Evolutionary conservation across 2,329 filamentous ascomycete species (phyloP).

Genomic region (Colletotrichum phormii): DNA sequence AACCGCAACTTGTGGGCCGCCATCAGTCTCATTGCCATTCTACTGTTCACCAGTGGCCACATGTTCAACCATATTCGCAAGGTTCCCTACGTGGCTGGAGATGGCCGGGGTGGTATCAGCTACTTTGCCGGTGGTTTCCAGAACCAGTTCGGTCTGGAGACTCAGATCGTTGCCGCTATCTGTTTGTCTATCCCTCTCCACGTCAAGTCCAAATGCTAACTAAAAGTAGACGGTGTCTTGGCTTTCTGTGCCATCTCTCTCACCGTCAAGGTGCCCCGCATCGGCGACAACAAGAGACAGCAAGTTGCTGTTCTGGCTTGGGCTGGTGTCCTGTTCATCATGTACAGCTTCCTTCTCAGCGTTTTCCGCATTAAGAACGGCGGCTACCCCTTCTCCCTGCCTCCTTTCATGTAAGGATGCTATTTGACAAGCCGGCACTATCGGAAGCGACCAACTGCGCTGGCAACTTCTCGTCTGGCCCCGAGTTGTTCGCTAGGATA

Average conservation of each 20-base stretch:
- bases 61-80: slow-evolving; percentile 99
- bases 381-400: slow-evolving; percentile 93
- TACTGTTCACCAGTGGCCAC: slow-evolving; percentile 94
- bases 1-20: slow-evolving; percentile 96
- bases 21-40: slow-evolving; percentile 86
- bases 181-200: slow-evolving; percentile 72
- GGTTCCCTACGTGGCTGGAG: slow-evolving; percentile 88
- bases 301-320: slow-evolving; percentile 85
- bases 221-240: slow-evolving; percentile 69
- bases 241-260: slow-evolving; percentile 93
- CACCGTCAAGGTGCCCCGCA: slow-evolving; percentile 91
- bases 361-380: slow-evolving; percentile 95
- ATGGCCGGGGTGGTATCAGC: slow-evolving; percentile 85
- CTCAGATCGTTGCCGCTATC: slow-evolving; percentile 91
- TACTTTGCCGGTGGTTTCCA: slow-evolving; percentile 95
- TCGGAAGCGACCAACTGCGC: neutral
- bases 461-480: neutral
- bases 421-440: neutral
- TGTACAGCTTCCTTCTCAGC: slow-evolving; percentile 95
- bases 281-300: slow-evolving; percentile 80
- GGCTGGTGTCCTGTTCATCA: slow-evolving; percentile 79
- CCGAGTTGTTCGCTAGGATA: neutral
- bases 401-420: slow-evolving; percentile 77
- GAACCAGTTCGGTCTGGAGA: slow-evolving; percentile 93
- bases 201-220: slow-evolving; percentile 56